Evolutionary conservation across 2,329 filamentous ascomycete genomes (phyloP), one percentile per base, ranked within the genome.

Genomic region (Colletotrichum chrysophilum): DNA sequence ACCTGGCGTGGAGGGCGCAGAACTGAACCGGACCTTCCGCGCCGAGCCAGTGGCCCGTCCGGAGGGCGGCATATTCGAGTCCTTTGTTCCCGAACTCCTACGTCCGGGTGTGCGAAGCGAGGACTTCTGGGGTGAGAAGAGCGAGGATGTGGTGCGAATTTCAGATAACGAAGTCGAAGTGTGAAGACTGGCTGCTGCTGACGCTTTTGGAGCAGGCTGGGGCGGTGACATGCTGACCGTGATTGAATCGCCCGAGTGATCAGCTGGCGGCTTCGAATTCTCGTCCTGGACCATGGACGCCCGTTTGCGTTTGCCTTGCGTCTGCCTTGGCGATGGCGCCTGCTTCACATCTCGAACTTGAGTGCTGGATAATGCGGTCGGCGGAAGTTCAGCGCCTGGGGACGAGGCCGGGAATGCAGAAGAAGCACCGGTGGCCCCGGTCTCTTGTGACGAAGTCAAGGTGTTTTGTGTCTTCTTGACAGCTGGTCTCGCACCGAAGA

Each of bases 21-120:
- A 69, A 13, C 43, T 69, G 70, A 69, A 76, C n/a, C 74, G 70
- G 6, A 76, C 48, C 24, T 65, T 76, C 14, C 56, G 70, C 13
- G 58, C 43, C 5, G 74, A 76, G 30, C 43, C 74, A 16, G 32
- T 68, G 18, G 32, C 43, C 13, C 48, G 69, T 18, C 56, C 73
- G 12, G 69, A 64, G 24, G 38, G 16, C 16, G 32, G 32, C 55
- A 32, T 65, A 12, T 58, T 36, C 8, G 58, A 32, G 30, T 52
- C 21, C 12, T 64, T 38, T 12, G 24, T 58, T 52, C 55, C 38
- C 8, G 58, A 65, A 18, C 64, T 18, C 13, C 36, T 38, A 14
- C 65, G 43, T 43, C 43, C 21, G n/a, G 74, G 70, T 18, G 70
- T 74, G 32, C 24, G 43, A 9, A 58, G 34, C 12, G 65, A 26